Evolutionary conservation across 2,329 filamentous ascomycete genomes (phyloP).

Genomic region (Exophiala aquamarina): DNA sequence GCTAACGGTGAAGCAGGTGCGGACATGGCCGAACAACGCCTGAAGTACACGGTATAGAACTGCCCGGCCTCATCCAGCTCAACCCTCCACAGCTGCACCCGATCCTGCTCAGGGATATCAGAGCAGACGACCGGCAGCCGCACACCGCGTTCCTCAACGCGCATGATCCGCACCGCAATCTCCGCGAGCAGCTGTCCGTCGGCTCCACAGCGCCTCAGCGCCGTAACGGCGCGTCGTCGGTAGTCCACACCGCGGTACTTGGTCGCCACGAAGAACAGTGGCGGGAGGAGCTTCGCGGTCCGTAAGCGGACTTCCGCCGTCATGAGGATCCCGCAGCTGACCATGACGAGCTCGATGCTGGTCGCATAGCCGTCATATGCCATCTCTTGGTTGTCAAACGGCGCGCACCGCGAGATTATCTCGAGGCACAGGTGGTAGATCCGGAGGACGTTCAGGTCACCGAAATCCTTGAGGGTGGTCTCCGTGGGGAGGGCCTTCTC

Average conservation of each 20-base stretch:
- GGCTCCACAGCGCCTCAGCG: slow-evolving; percentile 12
- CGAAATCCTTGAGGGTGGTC: neutral
- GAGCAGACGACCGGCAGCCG: slow-evolving; percentile 7
- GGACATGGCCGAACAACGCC: neutral
- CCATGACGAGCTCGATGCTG: slow-evolving; percentile 12
- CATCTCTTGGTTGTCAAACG: slow-evolving; percentile 12
- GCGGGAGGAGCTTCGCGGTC: slow-evolving; percentile 7
- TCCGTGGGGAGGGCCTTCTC: neutral
- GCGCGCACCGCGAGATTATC: slow-evolving; percentile 18
- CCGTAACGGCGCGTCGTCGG: slow-evolving; percentile 12
- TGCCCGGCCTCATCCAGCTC: neutral
- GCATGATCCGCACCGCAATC: slow-evolving; percentile 13
- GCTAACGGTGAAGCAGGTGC: neutral
- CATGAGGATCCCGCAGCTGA: slow-evolving; percentile 6
- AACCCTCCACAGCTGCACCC: slow-evolving; percentile 10
- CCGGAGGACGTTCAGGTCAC: slow-evolving; percentile 12
- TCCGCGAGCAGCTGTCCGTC: slow-evolving; percentile 14
- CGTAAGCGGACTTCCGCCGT: neutral
- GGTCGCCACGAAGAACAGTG: slow-evolving; percentile 22
- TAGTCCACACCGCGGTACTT: slow-evolving; percentile 13
- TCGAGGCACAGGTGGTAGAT: slow-evolving; percentile 13
- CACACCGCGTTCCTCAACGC: slow-evolving; percentile 15
- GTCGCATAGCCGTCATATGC: slow-evolving; percentile 13
- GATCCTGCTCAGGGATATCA: slow-evolving; percentile 16
- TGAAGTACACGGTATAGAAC: slow-evolving; percentile 7